Base-by-base conservation (phyloP, 2,329 filamentous ascomycete species). In the Exophiala phaeomuriformis region DNA sequence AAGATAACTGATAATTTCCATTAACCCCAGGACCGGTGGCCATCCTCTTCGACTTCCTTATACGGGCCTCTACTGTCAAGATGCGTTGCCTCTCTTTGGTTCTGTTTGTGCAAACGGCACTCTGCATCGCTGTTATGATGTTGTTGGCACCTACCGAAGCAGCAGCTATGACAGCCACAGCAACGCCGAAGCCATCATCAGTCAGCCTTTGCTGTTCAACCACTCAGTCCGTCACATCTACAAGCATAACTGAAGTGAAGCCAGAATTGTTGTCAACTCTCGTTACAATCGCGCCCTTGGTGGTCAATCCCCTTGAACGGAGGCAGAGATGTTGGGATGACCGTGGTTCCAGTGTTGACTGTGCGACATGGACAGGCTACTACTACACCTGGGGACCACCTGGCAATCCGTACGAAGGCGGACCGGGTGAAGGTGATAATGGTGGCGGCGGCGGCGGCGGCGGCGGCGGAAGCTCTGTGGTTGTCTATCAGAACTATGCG, bases 361-460 rank as follows among this genome's bases (percentile, higher is more conserved):
- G 62, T 49, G 61, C 58, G 7, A 59, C 57, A 33, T 64, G 62
- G 62, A 63, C 62, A 4, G 62, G 62, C 8, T 64, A 64, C 36
- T 61, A 61, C 40, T 64, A 63, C 42, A 63, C 60, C 31, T 64
- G 62, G 62, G 62, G 62, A 12, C 61, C 61, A 5, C 19, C 58
- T 31, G 61, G 56, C 30, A 55, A 62, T 51, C 58, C 55, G 2
- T 59, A 62, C 29, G 43, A 51, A 52, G 59, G 61, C 46, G 56
- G 60, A 10, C 59, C 61, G 6, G 42, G 42, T 10, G 53, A 53
- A 37, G 57, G 59, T 7, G 55, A 49, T 47, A 49, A 49, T 28
- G 35, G 43, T 28, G 57, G 47, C 4, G 60, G 52, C 10, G 50
- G 40, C 36, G 48, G 44, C 5, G 36, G 36, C 46, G 47, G 55